Conservation (phyloP, 202 grass and related monocot genomes). For the Musa balbisiana region DNA sequence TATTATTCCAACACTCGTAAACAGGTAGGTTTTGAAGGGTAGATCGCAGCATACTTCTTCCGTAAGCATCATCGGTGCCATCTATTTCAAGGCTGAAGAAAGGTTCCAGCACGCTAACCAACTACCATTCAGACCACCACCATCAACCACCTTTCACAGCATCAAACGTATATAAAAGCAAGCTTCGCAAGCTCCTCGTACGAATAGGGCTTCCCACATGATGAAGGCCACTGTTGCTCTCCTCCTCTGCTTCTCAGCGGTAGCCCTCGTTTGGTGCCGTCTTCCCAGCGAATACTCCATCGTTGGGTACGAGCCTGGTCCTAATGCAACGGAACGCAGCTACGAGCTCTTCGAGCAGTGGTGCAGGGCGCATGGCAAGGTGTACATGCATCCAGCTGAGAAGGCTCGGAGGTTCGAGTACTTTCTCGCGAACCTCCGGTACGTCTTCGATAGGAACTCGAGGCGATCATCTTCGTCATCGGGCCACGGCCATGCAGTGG, state of each 20-base stretch:
- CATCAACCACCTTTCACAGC: background rate
- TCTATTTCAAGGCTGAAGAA: background rate
- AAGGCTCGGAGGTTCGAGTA: slow-evolving; percentile 18
- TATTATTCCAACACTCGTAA: no score
- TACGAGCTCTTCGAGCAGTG: slow-evolving; percentile 23
- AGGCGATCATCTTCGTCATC: background rate
- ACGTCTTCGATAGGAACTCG: background rate
- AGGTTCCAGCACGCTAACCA: background rate
- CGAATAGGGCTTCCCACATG: background rate
- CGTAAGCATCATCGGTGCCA: background rate
- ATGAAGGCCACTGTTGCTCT: background rate
- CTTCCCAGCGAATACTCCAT: slow-evolving; percentile 19
- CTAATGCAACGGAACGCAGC: background rate
- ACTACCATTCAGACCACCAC: background rate
- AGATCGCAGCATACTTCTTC: background rate
- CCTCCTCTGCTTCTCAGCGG: background rate
- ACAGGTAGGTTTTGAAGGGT: slow-evolving; percentile 1
- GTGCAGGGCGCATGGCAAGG: slow-evolving; percentile 7
- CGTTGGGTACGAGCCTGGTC: slow-evolving; percentile 2
- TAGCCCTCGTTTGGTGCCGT: background rate
- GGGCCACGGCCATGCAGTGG: background rate
- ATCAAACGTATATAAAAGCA: background rate
- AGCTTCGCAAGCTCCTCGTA: background rate
- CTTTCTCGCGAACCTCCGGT: slow-evolving; percentile 16
- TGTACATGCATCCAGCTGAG: slow-evolving; percentile 18